phyloP scores from a whole-genome alignment of 2,329 filamentous ascomycete species.

The Bipolaris bicolor region DNA sequence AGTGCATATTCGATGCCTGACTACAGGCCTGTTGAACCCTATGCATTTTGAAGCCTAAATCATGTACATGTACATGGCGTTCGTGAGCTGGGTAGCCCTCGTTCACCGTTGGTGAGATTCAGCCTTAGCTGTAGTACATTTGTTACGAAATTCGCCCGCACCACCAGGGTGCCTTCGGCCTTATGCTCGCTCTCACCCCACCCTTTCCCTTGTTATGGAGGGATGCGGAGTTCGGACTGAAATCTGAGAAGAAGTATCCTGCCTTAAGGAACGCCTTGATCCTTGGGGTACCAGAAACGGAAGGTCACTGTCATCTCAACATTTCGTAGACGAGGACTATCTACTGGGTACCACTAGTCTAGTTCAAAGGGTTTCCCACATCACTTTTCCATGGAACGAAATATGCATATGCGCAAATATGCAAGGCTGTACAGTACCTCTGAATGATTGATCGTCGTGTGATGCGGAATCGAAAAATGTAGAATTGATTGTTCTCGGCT shows the following conservation, averaged over 20 bases:
- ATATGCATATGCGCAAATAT: background rate
- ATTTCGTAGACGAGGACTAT: background rate
- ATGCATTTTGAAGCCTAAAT: background rate
- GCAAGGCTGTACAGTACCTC: no score
- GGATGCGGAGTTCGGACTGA: background rate
- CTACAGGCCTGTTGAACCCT: background rate
- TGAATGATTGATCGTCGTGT: background rate
- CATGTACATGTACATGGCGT: background rate
- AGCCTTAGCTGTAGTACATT: background rate
- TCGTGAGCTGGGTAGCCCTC: background rate
- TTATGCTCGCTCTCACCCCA: background rate
- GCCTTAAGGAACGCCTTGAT: background rate
- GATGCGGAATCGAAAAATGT: background rate
- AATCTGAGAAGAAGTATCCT: background rate
- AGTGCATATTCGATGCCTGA: background rate
- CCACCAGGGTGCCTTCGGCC: background rate
- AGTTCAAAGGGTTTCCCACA: background rate
- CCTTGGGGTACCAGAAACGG: background rate
- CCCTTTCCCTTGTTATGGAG: background rate
- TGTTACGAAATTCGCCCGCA: background rate
- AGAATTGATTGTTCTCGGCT: background rate
- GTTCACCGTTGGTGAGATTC: background rate
- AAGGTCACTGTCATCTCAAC: background rate
- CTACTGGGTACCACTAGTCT: constrained; percentile 5
- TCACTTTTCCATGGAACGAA: background rate